phyloP scores from a whole-genome alignment of 1,284 basidiomycete species.

The Ustilago crameri region DNA sequence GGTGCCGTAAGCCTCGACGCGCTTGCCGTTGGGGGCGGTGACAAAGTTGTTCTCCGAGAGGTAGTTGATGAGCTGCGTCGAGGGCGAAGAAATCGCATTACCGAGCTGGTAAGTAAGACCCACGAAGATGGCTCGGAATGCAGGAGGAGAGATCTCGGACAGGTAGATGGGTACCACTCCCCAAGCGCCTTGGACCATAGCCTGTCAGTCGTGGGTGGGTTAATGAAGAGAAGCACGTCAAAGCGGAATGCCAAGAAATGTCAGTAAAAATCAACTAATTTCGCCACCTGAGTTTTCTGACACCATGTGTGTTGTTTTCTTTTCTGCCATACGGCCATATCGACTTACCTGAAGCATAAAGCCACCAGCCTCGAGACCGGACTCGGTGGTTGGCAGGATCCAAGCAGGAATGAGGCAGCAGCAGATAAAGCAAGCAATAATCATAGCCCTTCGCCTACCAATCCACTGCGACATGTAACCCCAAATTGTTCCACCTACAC shows the following conservation, averaged over 20 bases:
- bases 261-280: constrained; percentile 2
- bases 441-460: constrained; percentile 51
- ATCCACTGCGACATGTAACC: constrained; percentile 57
- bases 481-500: constrained; percentile 51
- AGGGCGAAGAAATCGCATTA: constrained; percentile 68
- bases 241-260: constrained; percentile 14
- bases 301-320: background rate
- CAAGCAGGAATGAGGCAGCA: constrained; percentile 56
- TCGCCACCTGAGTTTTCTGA: constrained; percentile 5
- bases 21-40: constrained; percentile 6
- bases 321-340: background rate
- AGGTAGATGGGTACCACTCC: constrained; percentile 53
- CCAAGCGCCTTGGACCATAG: constrained; percentile 54
- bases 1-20: constrained; percentile 51
- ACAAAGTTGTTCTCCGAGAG: constrained; percentile 46
- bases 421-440: constrained; percentile 33
- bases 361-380: constrained; percentile 50
- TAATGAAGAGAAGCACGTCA: constrained; percentile 5
- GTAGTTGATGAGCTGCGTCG: constrained; percentile 56
- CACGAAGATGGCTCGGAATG: constrained; percentile 51
- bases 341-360: constrained; percentile 54
- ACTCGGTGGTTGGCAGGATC: constrained; percentile 48
- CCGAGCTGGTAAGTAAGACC: constrained; percentile 58
- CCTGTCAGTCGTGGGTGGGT: no score
- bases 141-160: constrained; percentile 45